Evolutionary conservation across 352 stramenopile genomes (phyloP).

Genomic region (Phytophthora ramorum): DNA sequence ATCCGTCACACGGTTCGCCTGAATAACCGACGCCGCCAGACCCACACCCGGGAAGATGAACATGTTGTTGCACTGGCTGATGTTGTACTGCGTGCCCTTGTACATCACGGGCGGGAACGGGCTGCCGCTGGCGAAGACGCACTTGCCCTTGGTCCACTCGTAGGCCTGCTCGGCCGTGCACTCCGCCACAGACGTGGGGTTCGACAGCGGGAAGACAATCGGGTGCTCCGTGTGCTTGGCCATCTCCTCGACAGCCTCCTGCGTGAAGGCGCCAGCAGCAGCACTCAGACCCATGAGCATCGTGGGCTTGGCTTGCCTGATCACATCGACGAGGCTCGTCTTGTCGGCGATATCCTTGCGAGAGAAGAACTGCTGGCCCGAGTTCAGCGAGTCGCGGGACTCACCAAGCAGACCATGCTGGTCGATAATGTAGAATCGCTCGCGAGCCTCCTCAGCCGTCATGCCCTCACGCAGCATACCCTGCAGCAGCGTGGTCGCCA

Average conservation of each 20-base stretch:
- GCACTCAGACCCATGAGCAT: slow-evolving; percentile 96
- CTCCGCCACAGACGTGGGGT: slow-evolving; percentile 96
- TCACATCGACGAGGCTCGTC: slow-evolving; percentile 78
- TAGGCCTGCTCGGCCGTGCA: slow-evolving; percentile 97
- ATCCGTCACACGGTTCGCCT: slow-evolving; percentile 87
- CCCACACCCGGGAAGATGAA: slow-evolving; percentile 98
- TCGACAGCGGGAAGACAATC: slow-evolving; percentile 97
- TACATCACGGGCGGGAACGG: slow-evolving; percentile 94
- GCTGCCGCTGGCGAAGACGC: slow-evolving; percentile 96
- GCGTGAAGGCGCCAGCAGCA: slow-evolving; percentile 87
- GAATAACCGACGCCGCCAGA: slow-evolving; percentile 90
- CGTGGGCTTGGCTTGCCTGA: slow-evolving; percentile 92
- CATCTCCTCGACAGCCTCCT: slow-evolving; percentile 90
- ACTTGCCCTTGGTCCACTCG: slow-evolving; percentile 95
- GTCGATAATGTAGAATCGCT: slow-evolving; percentile 83
- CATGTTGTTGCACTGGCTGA: slow-evolving; percentile 96
- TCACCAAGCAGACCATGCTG: slow-evolving; percentile 74
- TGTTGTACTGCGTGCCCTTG: slow-evolving; percentile 81
- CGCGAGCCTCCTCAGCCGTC: slow-evolving; percentile 68
- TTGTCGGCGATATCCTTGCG: slow-evolving; percentile 74
- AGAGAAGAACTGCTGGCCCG: slow-evolving; percentile 85
- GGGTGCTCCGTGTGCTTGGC: slow-evolving; percentile 86
- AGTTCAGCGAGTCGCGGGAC: slow-evolving; percentile 59
- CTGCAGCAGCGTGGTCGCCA: slow-evolving; percentile 90
- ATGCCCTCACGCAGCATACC: slow-evolving; percentile 92